A percentile compares a stretch with the other conserved stretches of the same genome.
Evolutionary conservation across 2,329 filamentous ascomycete genomes (phyloP).

Genomic region (Beauveria scarabaeidicola): DNA sequence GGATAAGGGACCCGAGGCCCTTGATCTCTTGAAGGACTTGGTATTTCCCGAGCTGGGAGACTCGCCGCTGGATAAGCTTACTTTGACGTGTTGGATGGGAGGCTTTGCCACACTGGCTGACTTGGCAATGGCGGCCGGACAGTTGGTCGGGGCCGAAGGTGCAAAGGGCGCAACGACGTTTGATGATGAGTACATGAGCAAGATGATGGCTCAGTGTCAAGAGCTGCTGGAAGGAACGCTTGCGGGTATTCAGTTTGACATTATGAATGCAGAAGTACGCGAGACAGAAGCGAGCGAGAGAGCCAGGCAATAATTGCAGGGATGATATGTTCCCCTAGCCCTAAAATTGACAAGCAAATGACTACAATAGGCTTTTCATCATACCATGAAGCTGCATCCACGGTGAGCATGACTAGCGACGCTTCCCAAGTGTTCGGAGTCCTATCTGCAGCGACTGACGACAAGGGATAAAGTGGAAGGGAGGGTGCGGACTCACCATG

Average conservation of each 20-base stretch:
- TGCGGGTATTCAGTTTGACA: background rate
- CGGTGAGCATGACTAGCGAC: no score
- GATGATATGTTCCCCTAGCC: no score
- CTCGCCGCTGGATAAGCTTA: background rate
- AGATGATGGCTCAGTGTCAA: background rate
- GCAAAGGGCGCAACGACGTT: background rate
- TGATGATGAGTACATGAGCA: background rate
- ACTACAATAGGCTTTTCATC: no score
- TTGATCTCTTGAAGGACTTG: background rate
- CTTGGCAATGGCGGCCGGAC: background rate
- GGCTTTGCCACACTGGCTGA: background rate
- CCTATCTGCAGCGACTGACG: no score
- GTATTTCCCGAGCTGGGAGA: background rate
- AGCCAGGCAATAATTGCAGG: no score
- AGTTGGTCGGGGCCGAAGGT: background rate
- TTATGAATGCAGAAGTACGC: no score
- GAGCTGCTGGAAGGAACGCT: background rate
- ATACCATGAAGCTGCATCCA: no score
- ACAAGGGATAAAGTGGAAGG: no score
- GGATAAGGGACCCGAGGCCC: background rate
- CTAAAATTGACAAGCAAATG: no score
- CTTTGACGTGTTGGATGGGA: background rate
- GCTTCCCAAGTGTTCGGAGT: no score
- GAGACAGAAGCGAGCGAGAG: no score
- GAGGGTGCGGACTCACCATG: no score